Base-by-base conservation (phyloP, 352 stramenopile species). In the Globisporangium spiculum region DNA sequence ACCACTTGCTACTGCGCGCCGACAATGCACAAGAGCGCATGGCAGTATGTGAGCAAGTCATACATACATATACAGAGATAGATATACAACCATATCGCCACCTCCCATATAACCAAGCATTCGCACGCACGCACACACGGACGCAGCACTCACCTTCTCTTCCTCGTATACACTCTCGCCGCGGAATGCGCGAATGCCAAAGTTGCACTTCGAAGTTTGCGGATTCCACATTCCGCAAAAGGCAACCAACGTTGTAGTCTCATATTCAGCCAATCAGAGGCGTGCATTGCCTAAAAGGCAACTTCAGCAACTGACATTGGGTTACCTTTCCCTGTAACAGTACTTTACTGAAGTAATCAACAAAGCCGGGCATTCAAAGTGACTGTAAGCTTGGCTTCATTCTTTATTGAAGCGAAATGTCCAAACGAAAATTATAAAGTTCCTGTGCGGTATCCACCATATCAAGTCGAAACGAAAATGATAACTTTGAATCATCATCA, bases 261-360 rank as follows among this genome's bases (percentile, higher is more conserved):
- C 22, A 27, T 44, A 41, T 46, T 62, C 32, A 32, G 10, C 56
- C 57, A 63, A 63, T 53, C 36, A 63, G 34, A 63, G 58, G 5
- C 20, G 22, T n/a, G 12, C 5, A 53, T 63, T 52, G 32, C 30
- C 22, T 53, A 52, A 50, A 63, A 53, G 58, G 58, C 36, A 63
- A 63, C 32, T 48, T 63, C 26, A 41, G 26, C 53, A 26, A 55
- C n/a, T 24, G 44, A 8, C 22, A 38, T 38, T 36, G 32, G 32
- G 4, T 52, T 22, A 7, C 44, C 12, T 46, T 46, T 32, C 30
- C 30, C 30, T 32, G 30, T 32, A 32, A 32, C 30, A 32, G 30
- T 32, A 32, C 30, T 32, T 5, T 44, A 44, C 36, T 18, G 14
- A 14, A 44, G 12, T 46, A 50, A n/a, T 22, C 41, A 22, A 5